Percentiles rank a stretch among this genome's conserved stretches.
Evolutionary conservation across 78 protist genomes (phyloP).

Genomic region (Trichosphaerium sp.): DNA sequence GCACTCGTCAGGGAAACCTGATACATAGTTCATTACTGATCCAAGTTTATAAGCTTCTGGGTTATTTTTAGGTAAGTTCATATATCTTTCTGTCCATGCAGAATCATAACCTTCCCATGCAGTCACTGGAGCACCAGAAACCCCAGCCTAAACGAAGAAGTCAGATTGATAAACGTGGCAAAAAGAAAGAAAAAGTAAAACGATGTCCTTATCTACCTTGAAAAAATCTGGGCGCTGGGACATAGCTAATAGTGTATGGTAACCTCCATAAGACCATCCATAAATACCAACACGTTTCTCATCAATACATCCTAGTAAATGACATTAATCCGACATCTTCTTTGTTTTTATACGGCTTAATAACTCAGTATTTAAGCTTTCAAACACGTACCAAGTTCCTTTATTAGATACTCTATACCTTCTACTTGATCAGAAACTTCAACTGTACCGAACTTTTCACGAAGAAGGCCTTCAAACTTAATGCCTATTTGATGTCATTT

Average conservation of each 20-base stretch:
- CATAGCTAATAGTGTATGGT: slow-evolving; percentile 61
- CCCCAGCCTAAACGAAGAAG: slow-evolving; percentile 14
- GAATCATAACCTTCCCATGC: slow-evolving; percentile 84
- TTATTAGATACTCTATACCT: background rate
- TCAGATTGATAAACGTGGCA: no score
- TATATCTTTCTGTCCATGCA: slow-evolving; percentile 84
- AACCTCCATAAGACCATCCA: slow-evolving; percentile 91
- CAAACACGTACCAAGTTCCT: background rate
- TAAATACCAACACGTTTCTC: slow-evolving; percentile 41
- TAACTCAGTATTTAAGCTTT: no score
- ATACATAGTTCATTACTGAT: background rate
- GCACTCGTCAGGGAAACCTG: slow-evolving; percentile 24
- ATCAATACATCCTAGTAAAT: no score
- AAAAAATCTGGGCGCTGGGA: slow-evolving; percentile 61
- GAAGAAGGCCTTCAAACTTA: slow-evolving; percentile 7
- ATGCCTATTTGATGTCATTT: no score
- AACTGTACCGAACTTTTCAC: slow-evolving; percentile 48
- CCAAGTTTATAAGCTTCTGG: slow-evolving; percentile 42
- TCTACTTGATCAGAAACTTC: slow-evolving; percentile 64
- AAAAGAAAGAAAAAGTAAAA: no score
- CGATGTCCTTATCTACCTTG: slow-evolving; percentile 45
- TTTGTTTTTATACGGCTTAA: no score
- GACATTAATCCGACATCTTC: no score
- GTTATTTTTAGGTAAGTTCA: slow-evolving; percentile 53
- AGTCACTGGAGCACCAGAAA: slow-evolving; percentile 91